Percentiles rank a stretch among this genome's conserved stretches.
Evolutionary conservation across 208 protist species (phyloP).

Genomic region (Trypanosoma conorhini): DNA sequence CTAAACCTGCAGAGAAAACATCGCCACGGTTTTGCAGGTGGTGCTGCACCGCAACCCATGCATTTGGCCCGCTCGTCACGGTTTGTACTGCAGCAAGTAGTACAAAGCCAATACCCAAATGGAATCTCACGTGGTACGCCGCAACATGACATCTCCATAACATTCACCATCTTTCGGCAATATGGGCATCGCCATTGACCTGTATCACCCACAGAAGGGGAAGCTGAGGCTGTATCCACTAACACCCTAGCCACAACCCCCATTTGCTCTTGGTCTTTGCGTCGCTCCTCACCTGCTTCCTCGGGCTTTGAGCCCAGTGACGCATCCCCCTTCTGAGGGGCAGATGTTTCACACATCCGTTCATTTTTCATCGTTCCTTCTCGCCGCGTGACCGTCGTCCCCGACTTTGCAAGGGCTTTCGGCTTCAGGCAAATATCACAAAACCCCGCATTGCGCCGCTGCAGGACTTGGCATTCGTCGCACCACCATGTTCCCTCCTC

Average conservation of each 20-base stretch:
- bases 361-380: background rate
- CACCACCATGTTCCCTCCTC: slow-evolving; percentile 72
- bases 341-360: slow-evolving; percentile 2
- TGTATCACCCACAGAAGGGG: slow-evolving; percentile 14
- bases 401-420: slow-evolving; percentile 19
- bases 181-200: slow-evolving; percentile 84
- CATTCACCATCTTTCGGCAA: slow-evolving; percentile 45
- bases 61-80: slow-evolving; percentile 45
- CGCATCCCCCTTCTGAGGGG: background rate
- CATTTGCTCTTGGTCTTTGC: background rate
- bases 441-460: slow-evolving; percentile 77
- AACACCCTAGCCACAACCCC: no score
- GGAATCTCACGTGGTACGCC: slow-evolving; percentile 57
- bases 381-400: background rate
- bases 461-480: slow-evolving; percentile 66
- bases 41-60: slow-evolving; percentile 58
- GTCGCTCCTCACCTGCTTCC: background rate
- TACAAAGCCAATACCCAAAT: slow-evolving; percentile 76
- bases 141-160: slow-evolving; percentile 51
- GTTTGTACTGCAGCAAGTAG: slow-evolving; percentile 72
- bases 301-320: background rate
- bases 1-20: slow-evolving; percentile 44
- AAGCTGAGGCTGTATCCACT: background rate
- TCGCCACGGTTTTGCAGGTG: slow-evolving; percentile 40
- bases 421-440: slow-evolving; percentile 85